phyloP scores from a whole-genome alignment of 2,329 filamentous ascomycete genomes.

The Macrophomina tecta region DNA sequence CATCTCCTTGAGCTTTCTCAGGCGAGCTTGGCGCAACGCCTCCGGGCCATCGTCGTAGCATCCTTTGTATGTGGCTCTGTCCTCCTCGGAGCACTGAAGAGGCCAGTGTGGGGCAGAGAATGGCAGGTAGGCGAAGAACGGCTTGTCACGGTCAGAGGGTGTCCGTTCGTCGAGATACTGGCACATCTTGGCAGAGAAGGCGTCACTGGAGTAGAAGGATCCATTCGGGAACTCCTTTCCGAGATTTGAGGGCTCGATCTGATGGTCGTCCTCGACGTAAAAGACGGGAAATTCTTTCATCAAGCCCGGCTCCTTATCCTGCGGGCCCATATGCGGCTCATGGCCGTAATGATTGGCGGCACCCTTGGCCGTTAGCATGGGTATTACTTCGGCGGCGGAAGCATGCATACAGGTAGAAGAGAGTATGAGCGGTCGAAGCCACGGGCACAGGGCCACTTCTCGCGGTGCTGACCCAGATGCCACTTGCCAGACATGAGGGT shows the following conservation, averaged over 20 bases:
- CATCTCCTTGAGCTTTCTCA: conserved; percentile 34
- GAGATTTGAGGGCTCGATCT: conserved; percentile 33
- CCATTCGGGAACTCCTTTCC: conserved; percentile 10
- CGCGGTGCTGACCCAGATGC: conserved; percentile 30
- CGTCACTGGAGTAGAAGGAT: conserved; percentile 43
- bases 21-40: conserved; percentile 32
- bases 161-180: conserved; percentile 35
- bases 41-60: conserved; percentile 38
- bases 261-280: conserved; percentile 34
- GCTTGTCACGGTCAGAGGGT: conserved; percentile 33
- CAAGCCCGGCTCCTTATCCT: conserved; percentile 31
- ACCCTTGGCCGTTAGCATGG: conserved; percentile 20
- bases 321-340: conserved; percentile 39
- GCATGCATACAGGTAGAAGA: conserved; percentile 26
- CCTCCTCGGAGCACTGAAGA: conserved; percentile 36
- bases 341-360: conserved; percentile 45
- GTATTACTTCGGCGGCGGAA: no score
- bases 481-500: conserved; percentile 33
- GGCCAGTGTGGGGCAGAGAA: conserved; percentile 42
- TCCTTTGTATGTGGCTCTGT: conserved; percentile 35
- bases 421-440: conserved; percentile 30
- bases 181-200: conserved; percentile 39
- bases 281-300: conserved; percentile 32
- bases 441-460: conserved; percentile 29
- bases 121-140: conserved; percentile 40